Percentiles rank a stretch among this genome's conserved stretches.
These are phyloP conservation scores for Nannochloris sp. DNA, from an alignment of 139 green algal genomes.

Conservation along the genomic window DNA sequence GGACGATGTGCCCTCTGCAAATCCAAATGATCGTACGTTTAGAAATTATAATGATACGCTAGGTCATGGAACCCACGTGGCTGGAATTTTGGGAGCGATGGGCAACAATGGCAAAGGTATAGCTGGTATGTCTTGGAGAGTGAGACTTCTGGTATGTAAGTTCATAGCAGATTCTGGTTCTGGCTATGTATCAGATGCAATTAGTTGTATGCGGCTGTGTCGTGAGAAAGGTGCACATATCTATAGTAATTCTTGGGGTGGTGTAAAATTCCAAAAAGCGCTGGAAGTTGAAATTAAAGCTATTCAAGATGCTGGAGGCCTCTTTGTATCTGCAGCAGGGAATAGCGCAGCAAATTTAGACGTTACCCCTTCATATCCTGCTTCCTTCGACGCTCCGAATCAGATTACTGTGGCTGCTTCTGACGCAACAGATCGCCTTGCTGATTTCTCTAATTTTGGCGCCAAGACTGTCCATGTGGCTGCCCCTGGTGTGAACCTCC, in stretches of 20 bases:
- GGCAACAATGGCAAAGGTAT: conserved; percentile 18
- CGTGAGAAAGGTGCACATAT: conserved; percentile 22
- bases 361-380: conserved; percentile 20
- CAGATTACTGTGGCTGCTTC: conserved; percentile 27
- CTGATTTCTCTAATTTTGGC: conserved; percentile 23
- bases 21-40: no score
- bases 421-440: conserved; percentile 1
- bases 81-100: conserved; percentile 13
- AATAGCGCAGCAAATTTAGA: conserved; percentile 20
- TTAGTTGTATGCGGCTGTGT: conserved; percentile 30
- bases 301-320: conserved; percentile 7
- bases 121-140: conserved; percentile 11
- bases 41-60: conserved; percentile 2
- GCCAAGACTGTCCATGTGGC: conserved; percentile 14
- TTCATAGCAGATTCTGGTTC: conserved; percentile 27
- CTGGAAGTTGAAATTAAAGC: conserved; percentile 17
- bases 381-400: conserved; percentile 17
- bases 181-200: conserved; percentile 32
- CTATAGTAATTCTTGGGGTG: conserved; percentile 37
- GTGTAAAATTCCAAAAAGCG: conserved; percentile 14
- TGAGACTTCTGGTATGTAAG: conserved; percentile 18
- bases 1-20: neutral
- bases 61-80: conserved; percentile 9
- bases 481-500: conserved; percentile 23
- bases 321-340: conserved; percentile 35